Percentiles rank a stretch among this genome's conserved stretches.
These are phyloP conservation scores for Eucalyptus cloeziana DNA, from an alignment of 345 rosid genomes.

Conservation along the genomic window DNA sequence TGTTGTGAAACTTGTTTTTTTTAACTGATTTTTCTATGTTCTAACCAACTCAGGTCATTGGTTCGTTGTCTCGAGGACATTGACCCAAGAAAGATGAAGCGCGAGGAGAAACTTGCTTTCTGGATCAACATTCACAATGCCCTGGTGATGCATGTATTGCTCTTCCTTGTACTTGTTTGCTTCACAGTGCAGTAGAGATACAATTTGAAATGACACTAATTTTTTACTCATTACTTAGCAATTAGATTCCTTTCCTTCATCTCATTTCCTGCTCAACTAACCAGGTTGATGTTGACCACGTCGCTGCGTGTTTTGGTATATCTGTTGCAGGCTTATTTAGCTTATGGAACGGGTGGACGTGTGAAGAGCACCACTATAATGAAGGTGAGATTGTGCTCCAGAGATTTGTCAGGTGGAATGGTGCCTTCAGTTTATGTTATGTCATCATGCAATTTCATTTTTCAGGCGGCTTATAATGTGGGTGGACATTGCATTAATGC, in stretches of 20 bases:
- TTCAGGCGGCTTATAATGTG: constrained; percentile 71
- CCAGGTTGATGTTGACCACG: not conserved
- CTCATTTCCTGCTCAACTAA: not conserved
- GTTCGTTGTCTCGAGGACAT: constrained; percentile 67
- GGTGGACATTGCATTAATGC: constrained; percentile 67
- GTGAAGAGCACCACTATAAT: constrained; percentile 36
- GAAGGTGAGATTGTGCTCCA: constrained; percentile 23
- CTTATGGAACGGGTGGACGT: constrained; percentile 48
- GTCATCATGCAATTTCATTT: not conserved
- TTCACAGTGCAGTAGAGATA: not conserved
- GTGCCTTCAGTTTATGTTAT: not conserved
- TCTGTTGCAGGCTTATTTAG: constrained; percentile 63
- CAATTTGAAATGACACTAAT: not conserved
- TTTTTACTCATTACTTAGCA: not conserved
- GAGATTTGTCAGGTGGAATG: not conserved
- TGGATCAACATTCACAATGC: constrained; percentile 93
- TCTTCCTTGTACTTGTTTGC: not conserved
- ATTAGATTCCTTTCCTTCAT: not conserved
- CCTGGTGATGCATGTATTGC: constrained; percentile 65
- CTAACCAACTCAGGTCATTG: constrained; percentile 30
- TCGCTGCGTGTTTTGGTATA: not conserved
- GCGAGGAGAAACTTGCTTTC: constrained; percentile 90
- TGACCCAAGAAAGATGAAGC: constrained; percentile 69
- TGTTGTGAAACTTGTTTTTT: not conserved
- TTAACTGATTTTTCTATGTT: not conserved